These are phyloP conservation scores for Lonicera japonica DNA, from an alignment of 129 eudicot species.

Conservation along the genomic window DNA sequence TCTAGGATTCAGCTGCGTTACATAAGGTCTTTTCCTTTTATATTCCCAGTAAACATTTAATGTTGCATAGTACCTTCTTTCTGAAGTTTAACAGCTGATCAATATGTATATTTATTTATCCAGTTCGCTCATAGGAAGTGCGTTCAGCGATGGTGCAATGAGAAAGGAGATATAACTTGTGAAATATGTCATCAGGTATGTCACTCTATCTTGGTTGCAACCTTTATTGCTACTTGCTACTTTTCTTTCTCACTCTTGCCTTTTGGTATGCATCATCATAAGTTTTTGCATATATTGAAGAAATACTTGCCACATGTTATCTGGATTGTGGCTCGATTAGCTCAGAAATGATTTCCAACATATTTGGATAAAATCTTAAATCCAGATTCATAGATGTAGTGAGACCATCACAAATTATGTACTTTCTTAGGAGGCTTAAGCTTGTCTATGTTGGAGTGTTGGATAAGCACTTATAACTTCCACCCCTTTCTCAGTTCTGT, in stretches of 20 bases:
- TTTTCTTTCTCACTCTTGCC: neutral
- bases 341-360: too few species aligned
- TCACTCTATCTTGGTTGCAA: neutral
- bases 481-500: too few species aligned
- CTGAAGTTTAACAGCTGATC: neutral
- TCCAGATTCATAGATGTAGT: too few species aligned
- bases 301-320: too few species aligned
- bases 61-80: neutral
- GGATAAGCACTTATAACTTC: too few species aligned
- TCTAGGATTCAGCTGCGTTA: neutral
- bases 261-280: neutral
- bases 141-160: conserved; percentile 81
- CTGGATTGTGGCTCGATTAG: too few species aligned
- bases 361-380: too few species aligned
- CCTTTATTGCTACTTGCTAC: neutral
- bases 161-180: conserved; percentile 72
- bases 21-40: neutral
- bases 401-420: too few species aligned
- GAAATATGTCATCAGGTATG: conserved; percentile 86
- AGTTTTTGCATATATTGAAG: too few species aligned
- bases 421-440: too few species aligned
- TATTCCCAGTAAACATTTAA: neutral
- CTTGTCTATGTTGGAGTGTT: too few species aligned
- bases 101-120: conserved; percentile 6
- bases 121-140: conserved; percentile 91